Evolutionary conservation across 768 basidiomycete species (phyloP), one percentile per base, ranked within the genome.

Genomic region (Phylloporus arenicola): DNA sequence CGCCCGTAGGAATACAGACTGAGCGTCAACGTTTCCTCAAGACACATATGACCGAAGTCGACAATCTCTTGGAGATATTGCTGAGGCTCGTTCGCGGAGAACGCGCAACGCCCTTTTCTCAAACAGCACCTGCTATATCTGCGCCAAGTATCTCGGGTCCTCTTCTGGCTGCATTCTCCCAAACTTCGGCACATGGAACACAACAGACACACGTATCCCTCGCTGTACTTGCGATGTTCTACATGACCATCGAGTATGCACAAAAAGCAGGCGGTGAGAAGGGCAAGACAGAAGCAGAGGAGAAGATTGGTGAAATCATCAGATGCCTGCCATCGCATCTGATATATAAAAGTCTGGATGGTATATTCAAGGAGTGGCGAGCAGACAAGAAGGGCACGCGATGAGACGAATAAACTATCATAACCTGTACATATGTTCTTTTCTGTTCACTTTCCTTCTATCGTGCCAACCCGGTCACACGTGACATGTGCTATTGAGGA

Each of bases 141-240:
- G 76, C 79, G 2, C 82, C 84, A 64, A 73, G 66, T 54, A 70
- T 86, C 34, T 80, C 82, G 44, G 88, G 88, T 4, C 85, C 86
- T 13, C 75, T 88, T 44, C 72, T 87, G 11, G 72, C 82, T 40
- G 88, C 87, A 31, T 73, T 90, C 43, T 72, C 80, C 6, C 81
- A 79, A n/a, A 82, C 82, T 37, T 88, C 90, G 4, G 81, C 88
- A 12, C 90, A 92, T 61, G 84, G 83, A 17, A 75, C 82, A 35
- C 90, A 94, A 60, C 95, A 99, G 71, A 97, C 93, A 1, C 93
- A 94, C 57, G 88, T 95, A 20, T 91, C 91, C 9, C 79, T 98
- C 29, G 93, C 94, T 9, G 88, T 98, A 11, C 75, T 98, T 45
- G 92, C 93, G 13, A 80, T 98, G 68, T 92, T 92, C 72, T 78